A percentile compares a stretch with the other conserved stretches of the same genome.
Evolutionary conservation across 225 moss, liverwort and hornwort genomes (phyloP).

Genomic region (Thuidium tamariscinum): DNA sequence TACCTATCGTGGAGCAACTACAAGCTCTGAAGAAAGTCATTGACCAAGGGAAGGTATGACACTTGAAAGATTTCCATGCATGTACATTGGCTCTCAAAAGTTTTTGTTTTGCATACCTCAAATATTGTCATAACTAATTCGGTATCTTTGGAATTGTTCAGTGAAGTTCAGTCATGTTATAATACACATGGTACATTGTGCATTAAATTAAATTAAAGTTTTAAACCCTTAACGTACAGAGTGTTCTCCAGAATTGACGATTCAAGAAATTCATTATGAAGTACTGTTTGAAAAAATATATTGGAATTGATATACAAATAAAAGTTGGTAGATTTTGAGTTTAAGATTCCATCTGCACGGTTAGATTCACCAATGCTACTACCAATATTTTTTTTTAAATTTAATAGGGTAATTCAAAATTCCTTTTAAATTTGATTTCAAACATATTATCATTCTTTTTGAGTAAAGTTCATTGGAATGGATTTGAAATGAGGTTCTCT

Average conservation of each 20-base stretch:
- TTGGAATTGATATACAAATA: background rate
- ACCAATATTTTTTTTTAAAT: background rate
- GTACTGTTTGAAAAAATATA: background rate
- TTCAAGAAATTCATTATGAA: background rate
- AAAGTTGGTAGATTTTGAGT: background rate
- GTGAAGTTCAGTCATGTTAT: background rate
- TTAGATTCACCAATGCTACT: background rate
- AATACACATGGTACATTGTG: background rate
- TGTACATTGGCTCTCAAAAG: background rate
- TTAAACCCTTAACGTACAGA: background rate
- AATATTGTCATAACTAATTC: background rate
- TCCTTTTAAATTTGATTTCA: background rate
- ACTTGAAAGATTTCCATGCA: background rate
- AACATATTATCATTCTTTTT: background rate
- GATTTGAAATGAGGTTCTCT: background rate
- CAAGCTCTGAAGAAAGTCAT: constrained; percentile 65
- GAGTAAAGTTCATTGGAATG: background rate
- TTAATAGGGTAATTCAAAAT: background rate
- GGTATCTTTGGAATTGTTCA: background rate
- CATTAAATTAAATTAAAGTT: background rate
- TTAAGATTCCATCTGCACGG: background rate
- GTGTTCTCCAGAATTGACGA: background rate
- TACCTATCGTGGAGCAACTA: constrained; percentile 60
- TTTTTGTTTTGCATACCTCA: background rate
- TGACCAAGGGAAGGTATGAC: constrained; percentile 74